Percentiles rank a stretch among this genome's conserved stretches.
These are phyloP conservation scores for Sugiyamaella qingdaonensis DNA, from an alignment of 805 yeast genomes.

Conservation along the genomic window DNA sequence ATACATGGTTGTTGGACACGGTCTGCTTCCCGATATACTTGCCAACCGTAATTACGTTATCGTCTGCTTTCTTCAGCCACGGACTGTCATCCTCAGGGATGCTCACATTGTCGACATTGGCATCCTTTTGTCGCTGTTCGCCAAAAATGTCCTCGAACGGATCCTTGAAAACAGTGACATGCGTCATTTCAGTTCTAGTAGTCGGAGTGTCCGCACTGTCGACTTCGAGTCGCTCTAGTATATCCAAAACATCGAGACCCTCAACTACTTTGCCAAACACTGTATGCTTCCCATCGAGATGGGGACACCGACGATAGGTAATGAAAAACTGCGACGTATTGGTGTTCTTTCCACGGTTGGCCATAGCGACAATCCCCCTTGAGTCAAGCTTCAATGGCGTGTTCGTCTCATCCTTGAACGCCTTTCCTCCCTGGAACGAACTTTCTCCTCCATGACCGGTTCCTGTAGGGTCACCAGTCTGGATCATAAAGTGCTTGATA, in stretches of 20 bases:
- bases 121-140: slow-evolving; percentile 3
- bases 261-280: slow-evolving; percentile 64
- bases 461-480: slow-evolving; percentile 36
- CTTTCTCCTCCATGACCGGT: slow-evolving; percentile 50
- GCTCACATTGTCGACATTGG: slow-evolving; percentile 1
- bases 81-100: slow-evolving; percentile 21
- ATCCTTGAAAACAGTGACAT: slow-evolving; percentile 18
- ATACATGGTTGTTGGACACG: background rate
- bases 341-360: slow-evolving; percentile 90
- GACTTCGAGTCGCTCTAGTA: slow-evolving; percentile 56
- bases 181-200: slow-evolving; percentile 39
- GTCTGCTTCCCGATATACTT: slow-evolving; percentile 18
- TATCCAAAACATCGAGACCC: slow-evolving; percentile 42
- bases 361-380: slow-evolving; percentile 85
- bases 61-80: slow-evolving; percentile 19
- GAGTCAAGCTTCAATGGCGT: slow-evolving; percentile 58
- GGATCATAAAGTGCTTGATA: slow-evolving; percentile 34
- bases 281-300: slow-evolving; percentile 69
- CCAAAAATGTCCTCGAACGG: slow-evolving; percentile 19
- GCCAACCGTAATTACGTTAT: slow-evolving; percentile 16
- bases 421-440: slow-evolving; percentile 42
- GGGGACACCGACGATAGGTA: slow-evolving; percentile 61
- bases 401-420: slow-evolving; percentile 32
- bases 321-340: slow-evolving; percentile 90
- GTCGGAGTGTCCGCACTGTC: slow-evolving; percentile 40